Evolutionary conservation across 176 grass and related monocot species (phyloP).

Genomic region (Poa pratensis): DNA sequence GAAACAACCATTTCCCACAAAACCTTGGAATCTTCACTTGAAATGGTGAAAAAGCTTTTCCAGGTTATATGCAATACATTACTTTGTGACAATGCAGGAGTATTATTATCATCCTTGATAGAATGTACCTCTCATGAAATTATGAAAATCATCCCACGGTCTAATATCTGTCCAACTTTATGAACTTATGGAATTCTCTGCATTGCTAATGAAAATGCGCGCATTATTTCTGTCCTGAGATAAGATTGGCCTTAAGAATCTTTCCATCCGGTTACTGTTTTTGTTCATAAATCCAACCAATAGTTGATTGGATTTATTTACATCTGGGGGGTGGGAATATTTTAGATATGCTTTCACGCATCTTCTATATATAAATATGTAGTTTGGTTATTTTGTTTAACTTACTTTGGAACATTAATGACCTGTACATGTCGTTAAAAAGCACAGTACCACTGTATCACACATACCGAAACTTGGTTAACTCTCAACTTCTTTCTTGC

Average conservation of each 20-base stretch:
- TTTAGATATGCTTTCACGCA: background rate
- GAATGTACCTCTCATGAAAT: slow-evolving; percentile 11
- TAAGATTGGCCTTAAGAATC: slow-evolving; percentile 1
- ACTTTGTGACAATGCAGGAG: background rate
- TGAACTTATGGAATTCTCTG: background rate
- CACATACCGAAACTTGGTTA: background rate
- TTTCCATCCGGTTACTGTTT: background rate
- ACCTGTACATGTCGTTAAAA: background rate
- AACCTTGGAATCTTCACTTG: slow-evolving; percentile 87
- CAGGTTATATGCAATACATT: slow-evolving; percentile 59
- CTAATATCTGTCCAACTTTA: slow-evolving; percentile 23
- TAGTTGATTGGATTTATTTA: background rate
- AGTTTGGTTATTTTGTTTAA: slow-evolving; percentile 13
- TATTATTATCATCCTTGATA: slow-evolving; percentile 9
- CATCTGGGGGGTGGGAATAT: background rate
- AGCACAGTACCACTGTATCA: background rate
- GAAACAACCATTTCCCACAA: slow-evolving; percentile 78
- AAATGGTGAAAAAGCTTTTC: slow-evolving; percentile 97
- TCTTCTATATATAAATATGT: slow-evolving; percentile 20
- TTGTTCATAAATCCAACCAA: slow-evolving; percentile 3
- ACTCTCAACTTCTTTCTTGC: background rate
- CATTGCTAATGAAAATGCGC: slow-evolving; percentile 2
- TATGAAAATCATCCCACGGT: background rate
- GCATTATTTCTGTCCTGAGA: background rate
- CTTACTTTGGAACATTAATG: no score